phyloP scores from a whole-genome alignment of 2,329 filamentous ascomycete species.

The Onygena corvina region DNA sequence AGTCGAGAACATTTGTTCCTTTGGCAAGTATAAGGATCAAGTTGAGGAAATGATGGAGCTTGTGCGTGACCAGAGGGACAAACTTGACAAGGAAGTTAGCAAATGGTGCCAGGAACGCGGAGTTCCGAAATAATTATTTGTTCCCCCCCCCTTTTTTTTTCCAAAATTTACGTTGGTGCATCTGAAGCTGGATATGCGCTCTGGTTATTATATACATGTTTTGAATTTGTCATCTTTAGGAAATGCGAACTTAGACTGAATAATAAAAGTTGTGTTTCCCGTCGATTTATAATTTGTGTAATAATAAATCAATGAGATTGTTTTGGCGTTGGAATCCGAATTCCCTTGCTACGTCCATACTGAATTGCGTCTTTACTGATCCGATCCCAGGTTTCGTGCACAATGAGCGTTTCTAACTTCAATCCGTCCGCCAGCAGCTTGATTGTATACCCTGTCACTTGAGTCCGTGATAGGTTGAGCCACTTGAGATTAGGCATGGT shows the following conservation, averaged over 20 bases:
- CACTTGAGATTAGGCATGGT: slow-evolving; percentile 22
- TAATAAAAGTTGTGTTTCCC: neutral
- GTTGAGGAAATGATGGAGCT: slow-evolving; percentile 27
- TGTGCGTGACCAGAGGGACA: slow-evolving; percentile 26
- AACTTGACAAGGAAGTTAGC: slow-evolving; percentile 34
- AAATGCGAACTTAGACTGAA: neutral
- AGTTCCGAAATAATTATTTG: slow-evolving; percentile 12
- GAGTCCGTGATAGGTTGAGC: slow-evolving; percentile 26
- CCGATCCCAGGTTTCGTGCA: neutral
- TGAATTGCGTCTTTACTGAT: slow-evolving; percentile 14
- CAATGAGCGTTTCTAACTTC: slow-evolving; percentile 14
- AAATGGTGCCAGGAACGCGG: slow-evolving; percentile 37
- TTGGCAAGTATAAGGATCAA: slow-evolving; percentile 20
- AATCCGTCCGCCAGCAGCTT: slow-evolving; percentile 22
- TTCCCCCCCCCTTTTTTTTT: neutral
- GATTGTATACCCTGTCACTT: slow-evolving; percentile 26
- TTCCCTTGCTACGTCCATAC: slow-evolving; percentile 12
- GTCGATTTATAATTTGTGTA: neutral
- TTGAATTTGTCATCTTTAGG: neutral
- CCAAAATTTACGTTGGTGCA: too few species aligned
- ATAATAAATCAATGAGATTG: too few species aligned
- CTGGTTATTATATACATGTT: neutral
- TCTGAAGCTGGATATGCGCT: neutral
- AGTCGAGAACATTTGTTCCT: slow-evolving; percentile 18
- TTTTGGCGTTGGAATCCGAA: slow-evolving; percentile 9